phyloP scores from a whole-genome alignment of 768 basidiomycete species.

The Mycena kentingensis region DNA sequence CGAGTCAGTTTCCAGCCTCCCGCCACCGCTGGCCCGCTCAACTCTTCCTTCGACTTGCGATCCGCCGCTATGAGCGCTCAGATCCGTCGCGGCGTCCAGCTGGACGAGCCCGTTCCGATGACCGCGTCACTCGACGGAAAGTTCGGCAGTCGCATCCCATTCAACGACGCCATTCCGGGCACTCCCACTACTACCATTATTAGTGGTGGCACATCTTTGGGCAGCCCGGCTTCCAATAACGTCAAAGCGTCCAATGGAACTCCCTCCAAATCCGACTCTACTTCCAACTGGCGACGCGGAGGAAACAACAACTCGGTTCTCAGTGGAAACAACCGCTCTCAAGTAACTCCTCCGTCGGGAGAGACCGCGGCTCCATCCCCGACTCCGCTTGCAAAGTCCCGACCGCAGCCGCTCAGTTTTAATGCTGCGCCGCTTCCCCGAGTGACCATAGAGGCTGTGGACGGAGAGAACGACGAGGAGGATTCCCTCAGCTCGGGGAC shows the following conservation, averaged over 20 bases:
- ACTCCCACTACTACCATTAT: slow-evolving; percentile 70
- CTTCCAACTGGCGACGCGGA: slow-evolving; percentile 79
- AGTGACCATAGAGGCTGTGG: slow-evolving; percentile 56
- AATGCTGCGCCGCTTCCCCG: slow-evolving; percentile 53
- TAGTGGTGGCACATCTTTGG: slow-evolving; percentile 73
- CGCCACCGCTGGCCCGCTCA: slow-evolving; percentile 73
- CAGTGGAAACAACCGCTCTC: slow-evolving; percentile 63
- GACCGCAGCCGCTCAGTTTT: slow-evolving; percentile 72
- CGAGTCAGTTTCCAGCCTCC: slow-evolving; percentile 56
- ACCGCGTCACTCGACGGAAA: slow-evolving; percentile 77
- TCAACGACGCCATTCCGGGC: slow-evolving; percentile 40
- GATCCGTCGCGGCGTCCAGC: slow-evolving; percentile 68
- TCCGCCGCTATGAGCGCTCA: slow-evolving; percentile 56
- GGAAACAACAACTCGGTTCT: slow-evolving; percentile 73
- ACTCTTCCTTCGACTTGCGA: slow-evolving; percentile 64
- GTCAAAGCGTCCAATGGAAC: slow-evolving; percentile 30
- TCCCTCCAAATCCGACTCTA: slow-evolving; percentile 82
- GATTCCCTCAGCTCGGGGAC: slow-evolving; percentile 64
- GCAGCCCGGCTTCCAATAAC: slow-evolving; percentile 49
- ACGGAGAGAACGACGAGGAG: slow-evolving; percentile 55
- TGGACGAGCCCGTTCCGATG: slow-evolving; percentile 74
- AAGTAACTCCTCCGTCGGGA: slow-evolving; percentile 69
- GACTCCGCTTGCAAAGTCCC: slow-evolving; percentile 40
- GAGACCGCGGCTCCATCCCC: slow-evolving; percentile 45
- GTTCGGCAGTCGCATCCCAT: slow-evolving; percentile 63